Conservation (phyloP, 1,284 basidiomycete genomes). For the Microbotryum violaceum region DNA sequence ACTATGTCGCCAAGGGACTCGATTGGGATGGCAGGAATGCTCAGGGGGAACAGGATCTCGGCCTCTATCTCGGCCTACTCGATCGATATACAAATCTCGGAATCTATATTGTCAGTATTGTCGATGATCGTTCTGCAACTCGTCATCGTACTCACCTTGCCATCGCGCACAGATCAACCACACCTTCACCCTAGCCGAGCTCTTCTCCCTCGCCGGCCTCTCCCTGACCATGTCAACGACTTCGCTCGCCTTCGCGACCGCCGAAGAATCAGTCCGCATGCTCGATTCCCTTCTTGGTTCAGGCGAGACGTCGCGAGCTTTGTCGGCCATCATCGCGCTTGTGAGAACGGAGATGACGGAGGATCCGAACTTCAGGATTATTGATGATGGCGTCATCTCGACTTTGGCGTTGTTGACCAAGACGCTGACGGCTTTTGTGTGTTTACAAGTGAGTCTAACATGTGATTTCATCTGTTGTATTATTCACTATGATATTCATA, state of each 20-base stretch:
- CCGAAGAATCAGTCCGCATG: constrained; percentile 47
- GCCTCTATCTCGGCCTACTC: constrained; percentile 33
- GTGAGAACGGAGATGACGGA: constrained; percentile 45
- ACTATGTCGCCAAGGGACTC: constrained; percentile 38
- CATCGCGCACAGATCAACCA: constrained; percentile 40
- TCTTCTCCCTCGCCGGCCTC: constrained; percentile 49
- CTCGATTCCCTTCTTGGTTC: constrained; percentile 49
- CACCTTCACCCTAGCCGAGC: constrained; percentile 48
- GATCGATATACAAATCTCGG: constrained; percentile 49
- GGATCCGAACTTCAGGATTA: constrained; percentile 38
- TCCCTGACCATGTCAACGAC: constrained; percentile 44
- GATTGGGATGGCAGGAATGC: constrained; percentile 31
- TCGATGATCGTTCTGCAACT: not conserved
- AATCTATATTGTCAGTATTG: constrained; percentile 43
- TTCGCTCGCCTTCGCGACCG: constrained; percentile 41
- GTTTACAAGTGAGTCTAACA: constrained; percentile 39
- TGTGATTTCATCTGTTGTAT: too few species aligned
- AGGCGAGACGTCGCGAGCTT: constrained; percentile 47
- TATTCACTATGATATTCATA: too few species aligned
- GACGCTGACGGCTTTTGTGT: constrained; percentile 49
- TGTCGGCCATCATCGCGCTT: constrained; percentile 47
- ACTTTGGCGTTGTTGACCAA: constrained; percentile 45
- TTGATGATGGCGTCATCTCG: constrained; percentile 38
- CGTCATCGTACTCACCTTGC: not conserved
- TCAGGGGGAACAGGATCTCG: constrained; percentile 6